These are phyloP conservation scores for Lodderomyces jiufengensis DNA, from an alignment of 1,139 yeast genomes.

Conservation along the genomic window DNA sequence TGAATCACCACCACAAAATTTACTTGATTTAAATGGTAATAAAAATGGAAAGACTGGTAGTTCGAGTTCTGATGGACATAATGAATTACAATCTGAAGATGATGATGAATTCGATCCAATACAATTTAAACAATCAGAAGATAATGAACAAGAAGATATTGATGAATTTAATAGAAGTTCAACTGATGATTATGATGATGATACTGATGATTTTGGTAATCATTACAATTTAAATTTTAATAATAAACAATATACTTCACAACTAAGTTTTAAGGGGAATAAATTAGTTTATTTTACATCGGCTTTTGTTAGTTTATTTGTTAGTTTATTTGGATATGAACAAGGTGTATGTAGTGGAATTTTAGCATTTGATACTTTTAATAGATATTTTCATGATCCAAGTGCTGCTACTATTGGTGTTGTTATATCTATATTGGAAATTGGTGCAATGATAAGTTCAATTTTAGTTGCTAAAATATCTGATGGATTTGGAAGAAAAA, in stretches of 20 bases:
- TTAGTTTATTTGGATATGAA: conserved; percentile 83
- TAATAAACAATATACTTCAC: conserved; percentile 31
- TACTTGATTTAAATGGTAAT: neutral
- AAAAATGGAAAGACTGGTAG: neutral
- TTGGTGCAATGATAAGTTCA: conserved; percentile 50
- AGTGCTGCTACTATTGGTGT: conserved; percentile 46
- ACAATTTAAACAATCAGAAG: conserved; percentile 6
- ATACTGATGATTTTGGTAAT: conserved; percentile 33
- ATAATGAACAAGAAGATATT: conserved; percentile 4
- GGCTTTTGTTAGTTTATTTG: conserved; percentile 78
- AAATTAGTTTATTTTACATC: conserved; percentile 68
- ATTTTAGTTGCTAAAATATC: conserved; percentile 45
- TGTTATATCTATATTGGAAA: conserved; percentile 48
- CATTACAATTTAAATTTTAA: conserved; percentile 40
- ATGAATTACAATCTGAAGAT: conserved; percentile 2
- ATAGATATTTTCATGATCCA: conserved; percentile 42
- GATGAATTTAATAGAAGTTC: conserved; percentile 1
- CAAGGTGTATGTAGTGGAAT: conserved; percentile 91
- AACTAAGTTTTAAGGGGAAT: conserved; percentile 37
- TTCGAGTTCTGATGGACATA: neutral
- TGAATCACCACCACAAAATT: neutral
- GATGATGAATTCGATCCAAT: conserved; percentile 10
- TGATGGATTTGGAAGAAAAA: conserved; percentile 45
- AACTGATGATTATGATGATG: conserved; percentile 7
- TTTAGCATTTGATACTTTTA: conserved; percentile 44